Evolutionary conservation across 805 yeast genomes (phyloP).

Genomic region (Lipomyces sp.): DNA sequence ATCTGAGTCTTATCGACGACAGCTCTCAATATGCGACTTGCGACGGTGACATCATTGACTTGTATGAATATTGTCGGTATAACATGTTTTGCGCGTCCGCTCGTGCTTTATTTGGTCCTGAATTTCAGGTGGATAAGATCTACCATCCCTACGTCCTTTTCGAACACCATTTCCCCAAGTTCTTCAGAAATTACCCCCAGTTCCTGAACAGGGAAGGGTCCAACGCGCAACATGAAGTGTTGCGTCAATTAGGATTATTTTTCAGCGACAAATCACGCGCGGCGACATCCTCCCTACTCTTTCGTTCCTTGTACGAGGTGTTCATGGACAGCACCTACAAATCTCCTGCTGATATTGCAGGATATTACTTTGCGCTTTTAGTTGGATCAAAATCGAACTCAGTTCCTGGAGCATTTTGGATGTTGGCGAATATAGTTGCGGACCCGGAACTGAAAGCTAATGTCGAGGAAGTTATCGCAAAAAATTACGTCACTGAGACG

Average conservation of each 20-base stretch:
- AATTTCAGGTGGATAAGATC: slow-evolving; percentile 23
- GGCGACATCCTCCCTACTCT: slow-evolving; percentile 4
- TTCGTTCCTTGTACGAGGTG: slow-evolving; percentile 41
- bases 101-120: slow-evolving; percentile 25
- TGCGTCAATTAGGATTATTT: slow-evolving; percentile 16
- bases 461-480: slow-evolving; percentile 13
- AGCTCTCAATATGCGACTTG: neutral
- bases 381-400: slow-evolving; percentile 30
- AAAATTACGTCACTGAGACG: slow-evolving; percentile 17
- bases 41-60: neutral
- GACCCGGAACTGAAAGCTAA: slow-evolving; percentile 15
- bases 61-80: slow-evolving; percentile 10
- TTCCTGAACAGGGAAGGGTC: slow-evolving; percentile 21
- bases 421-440: slow-evolving; percentile 17
- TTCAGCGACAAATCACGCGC: slow-evolving; percentile 13
- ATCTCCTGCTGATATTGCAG: slow-evolving; percentile 21
- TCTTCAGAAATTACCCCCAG: slow-evolving; percentile 20
- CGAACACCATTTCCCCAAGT: slow-evolving; percentile 25
- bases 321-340: slow-evolving; percentile 9
- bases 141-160: slow-evolving; percentile 16
- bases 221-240: slow-evolving; percentile 22
- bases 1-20: slow-evolving; percentile 7
- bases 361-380: slow-evolving; percentile 26
- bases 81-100: slow-evolving; percentile 19
- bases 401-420: slow-evolving; percentile 31